phyloP scores from a whole-genome alignment of 2,329 filamentous ascomycete species.

The Trichoderma aggressivum region DNA sequence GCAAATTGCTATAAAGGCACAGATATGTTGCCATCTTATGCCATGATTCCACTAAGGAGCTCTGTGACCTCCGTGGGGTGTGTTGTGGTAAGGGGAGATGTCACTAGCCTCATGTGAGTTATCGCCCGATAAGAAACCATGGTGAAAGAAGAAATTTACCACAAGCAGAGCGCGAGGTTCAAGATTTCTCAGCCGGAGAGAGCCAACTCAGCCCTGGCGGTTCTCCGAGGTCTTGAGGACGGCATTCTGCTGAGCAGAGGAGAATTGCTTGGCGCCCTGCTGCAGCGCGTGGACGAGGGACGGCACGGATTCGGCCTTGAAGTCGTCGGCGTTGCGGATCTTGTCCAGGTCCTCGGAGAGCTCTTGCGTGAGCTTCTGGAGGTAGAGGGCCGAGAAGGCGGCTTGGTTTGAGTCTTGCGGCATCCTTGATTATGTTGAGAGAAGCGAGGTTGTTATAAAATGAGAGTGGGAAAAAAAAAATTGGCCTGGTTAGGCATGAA shows the following conservation, averaged over 20 bases:
- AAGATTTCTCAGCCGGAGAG: not conserved
- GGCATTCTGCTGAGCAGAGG: constrained; percentile 28
- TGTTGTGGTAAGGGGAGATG: not conserved
- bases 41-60: not conserved
- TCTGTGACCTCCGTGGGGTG: not conserved
- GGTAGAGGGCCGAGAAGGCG: constrained; percentile 62
- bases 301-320: constrained; percentile 60
- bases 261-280: constrained; percentile 64
- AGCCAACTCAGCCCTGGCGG: not conserved
- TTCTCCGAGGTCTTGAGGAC: not conserved
- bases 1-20: not conserved
- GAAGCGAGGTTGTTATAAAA: not conserved
- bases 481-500: too few relatives aligned
- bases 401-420: constrained; percentile 4
- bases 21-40: not conserved
- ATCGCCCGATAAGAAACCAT: not conserved
- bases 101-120: not conserved
- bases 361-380: constrained; percentile 65
- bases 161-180: not conserved
- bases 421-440: not conserved
- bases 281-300: constrained; percentile 66
- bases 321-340: constrained; percentile 66
- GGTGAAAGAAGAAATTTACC: not conserved
- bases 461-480: not conserved
- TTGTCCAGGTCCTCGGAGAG: constrained; percentile 72